phyloP scores from a whole-genome alignment of 2,329 filamentous ascomycete species.

The Fusarium sublunatum region DNA sequence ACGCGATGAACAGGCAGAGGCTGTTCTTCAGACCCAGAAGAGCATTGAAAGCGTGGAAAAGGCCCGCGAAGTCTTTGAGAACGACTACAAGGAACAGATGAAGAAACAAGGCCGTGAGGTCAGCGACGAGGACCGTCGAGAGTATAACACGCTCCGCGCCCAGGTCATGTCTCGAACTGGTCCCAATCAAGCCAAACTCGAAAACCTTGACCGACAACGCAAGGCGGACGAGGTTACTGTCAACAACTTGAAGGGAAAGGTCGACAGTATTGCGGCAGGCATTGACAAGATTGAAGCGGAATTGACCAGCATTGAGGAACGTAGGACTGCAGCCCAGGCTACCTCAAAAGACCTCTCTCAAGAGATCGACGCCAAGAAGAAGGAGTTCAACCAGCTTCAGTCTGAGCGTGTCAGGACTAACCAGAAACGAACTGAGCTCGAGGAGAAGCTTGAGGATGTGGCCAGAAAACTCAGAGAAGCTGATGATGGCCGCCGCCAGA shows the following conservation, averaged over 20 bases:
- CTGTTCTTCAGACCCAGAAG: constrained; percentile 80
- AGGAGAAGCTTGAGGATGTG: constrained; percentile 89
- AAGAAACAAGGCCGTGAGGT: constrained; percentile 89
- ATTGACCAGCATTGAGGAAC: constrained; percentile 73
- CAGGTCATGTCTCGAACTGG: constrained; percentile 88
- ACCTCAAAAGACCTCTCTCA: constrained; percentile 74
- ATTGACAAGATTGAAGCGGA: constrained; percentile 80
- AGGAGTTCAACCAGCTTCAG: constrained; percentile 85
- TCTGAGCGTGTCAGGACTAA: constrained; percentile 85
- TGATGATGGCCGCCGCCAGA: constrained; percentile 86
- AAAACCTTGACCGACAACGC: constrained; percentile 86
- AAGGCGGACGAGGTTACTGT: constrained; percentile 93
- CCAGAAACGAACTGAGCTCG: constrained; percentile 85
- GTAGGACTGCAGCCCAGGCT: constrained; percentile 71
- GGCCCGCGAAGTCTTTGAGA: constrained; percentile 87
- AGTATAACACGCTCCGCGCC: constrained; percentile 86
- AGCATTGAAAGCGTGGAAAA: constrained; percentile 88
- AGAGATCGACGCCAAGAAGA: constrained; percentile 90
- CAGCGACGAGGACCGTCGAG: constrained; percentile 85
- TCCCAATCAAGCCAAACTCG: constrained; percentile 82
- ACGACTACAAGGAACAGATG: constrained; percentile 84
- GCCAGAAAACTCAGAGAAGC: constrained; percentile 85
- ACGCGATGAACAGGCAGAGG: constrained; percentile 74
- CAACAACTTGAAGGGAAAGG: constrained; percentile 87
- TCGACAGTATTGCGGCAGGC: constrained; percentile 80